Percentiles rank a stretch among this genome's conserved stretches.
These are phyloP conservation scores for Fusarium illudens DNA, from an alignment of 2,329 filamentous ascomycete genomes.

Conservation along the genomic window DNA sequence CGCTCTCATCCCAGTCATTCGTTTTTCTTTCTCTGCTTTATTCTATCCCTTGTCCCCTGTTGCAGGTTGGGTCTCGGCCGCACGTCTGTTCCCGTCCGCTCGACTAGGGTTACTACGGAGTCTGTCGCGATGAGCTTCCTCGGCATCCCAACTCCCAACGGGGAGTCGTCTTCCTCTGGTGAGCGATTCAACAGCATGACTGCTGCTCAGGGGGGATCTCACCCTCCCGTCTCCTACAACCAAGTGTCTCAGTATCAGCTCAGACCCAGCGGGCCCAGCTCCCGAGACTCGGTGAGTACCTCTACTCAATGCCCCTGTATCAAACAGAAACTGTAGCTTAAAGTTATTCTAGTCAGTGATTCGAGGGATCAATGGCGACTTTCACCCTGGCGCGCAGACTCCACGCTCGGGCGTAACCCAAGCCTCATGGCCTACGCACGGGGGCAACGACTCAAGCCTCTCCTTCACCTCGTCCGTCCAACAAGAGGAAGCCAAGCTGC, in stretches of 20 bases:
- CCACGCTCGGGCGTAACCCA: conserved; percentile 45
- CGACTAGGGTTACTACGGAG: neutral
- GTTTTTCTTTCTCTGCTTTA: neutral
- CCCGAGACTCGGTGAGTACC: conserved; percentile 44
- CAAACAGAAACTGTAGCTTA: neutral
- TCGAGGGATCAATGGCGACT: conserved; percentile 44
- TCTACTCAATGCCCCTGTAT: fast-evolving
- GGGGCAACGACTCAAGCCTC: conserved; percentile 44
- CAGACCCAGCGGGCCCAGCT: conserved; percentile 25
- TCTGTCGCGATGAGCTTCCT: conserved; percentile 18
- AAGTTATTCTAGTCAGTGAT: conserved; percentile 43
- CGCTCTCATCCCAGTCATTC: neutral
- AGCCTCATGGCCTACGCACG: conserved; percentile 46
- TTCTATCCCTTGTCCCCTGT: neutral
- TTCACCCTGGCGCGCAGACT: conserved; percentile 45
- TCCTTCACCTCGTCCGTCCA: conserved; percentile 49
- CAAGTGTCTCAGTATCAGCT: conserved; percentile 25
- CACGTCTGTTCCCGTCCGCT: neutral
- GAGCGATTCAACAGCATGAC: conserved; percentile 11
- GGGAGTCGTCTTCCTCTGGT: conserved; percentile 32
- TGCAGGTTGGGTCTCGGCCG: neutral
- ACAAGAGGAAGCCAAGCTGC: conserved; percentile 51
- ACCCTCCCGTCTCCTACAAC: conserved; percentile 17
- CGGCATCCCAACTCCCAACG: conserved; percentile 7
- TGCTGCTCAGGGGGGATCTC: neutral